phyloP scores from a whole-genome alignment of 1,139 yeast species.

The Zygosaccharomyces pseudobailii region DNA sequence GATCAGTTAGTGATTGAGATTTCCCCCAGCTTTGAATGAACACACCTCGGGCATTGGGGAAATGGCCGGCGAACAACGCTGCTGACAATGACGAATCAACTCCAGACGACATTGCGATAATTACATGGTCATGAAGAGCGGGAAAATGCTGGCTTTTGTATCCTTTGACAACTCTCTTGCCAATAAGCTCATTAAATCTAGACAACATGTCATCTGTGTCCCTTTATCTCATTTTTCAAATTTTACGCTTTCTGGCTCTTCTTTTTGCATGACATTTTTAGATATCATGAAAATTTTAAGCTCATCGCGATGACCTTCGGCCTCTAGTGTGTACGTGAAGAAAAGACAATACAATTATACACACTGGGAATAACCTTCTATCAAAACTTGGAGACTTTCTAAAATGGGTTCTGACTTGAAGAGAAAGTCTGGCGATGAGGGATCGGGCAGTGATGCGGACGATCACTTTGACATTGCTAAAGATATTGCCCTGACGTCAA shows the following conservation, averaged over 20 bases:
- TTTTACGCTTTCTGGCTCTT: background rate
- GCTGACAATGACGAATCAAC: conserved; percentile 94
- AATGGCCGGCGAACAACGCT: conserved; percentile 49
- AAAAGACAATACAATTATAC: background rate
- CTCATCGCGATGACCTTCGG: conserved; percentile 20
- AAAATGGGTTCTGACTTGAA: conserved; percentile 8
- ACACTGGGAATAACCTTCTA: background rate
- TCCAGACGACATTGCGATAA: conserved; percentile 94
- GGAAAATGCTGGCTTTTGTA: conserved; percentile 44
- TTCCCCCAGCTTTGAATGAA: conserved; percentile 94
- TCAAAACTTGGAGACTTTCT: background rate
- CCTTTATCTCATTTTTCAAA: background rate
- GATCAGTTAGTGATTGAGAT: conserved; percentile 32
- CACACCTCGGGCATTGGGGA: conserved; percentile 61
- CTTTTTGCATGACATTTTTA: background rate
- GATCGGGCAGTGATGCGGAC: conserved; percentile 43
- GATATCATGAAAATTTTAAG: conserved; percentile 12
- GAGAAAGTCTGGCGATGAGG: conserved; percentile 11
- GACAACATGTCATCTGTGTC: conserved; percentile 4
- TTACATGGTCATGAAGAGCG: conserved; percentile 49
- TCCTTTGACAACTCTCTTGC: conserved; percentile 16
- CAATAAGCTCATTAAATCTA: conserved; percentile 4
- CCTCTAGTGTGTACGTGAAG: conserved; percentile 3
- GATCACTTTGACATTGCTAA: conserved; percentile 61
- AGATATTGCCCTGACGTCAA: conserved; percentile 50